phyloP scores from a whole-genome alignment of 177 flowering plant genomes.

The Vitis hybrid region DNA sequence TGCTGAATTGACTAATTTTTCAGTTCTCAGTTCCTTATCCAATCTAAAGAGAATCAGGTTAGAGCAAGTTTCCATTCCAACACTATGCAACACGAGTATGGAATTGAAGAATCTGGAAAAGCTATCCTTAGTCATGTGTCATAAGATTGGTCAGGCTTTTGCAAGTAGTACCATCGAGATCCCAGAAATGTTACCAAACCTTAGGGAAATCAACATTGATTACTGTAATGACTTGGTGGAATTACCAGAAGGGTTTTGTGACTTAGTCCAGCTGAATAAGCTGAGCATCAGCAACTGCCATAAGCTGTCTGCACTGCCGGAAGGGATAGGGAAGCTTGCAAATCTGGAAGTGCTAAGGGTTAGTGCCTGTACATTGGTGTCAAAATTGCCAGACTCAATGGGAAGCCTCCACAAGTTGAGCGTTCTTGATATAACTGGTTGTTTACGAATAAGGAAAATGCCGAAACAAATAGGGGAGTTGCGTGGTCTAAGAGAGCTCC shows the following conservation, averaged over 20 bases:
- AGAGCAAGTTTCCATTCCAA: constrained; percentile 34
- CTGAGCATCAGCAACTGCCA: constrained; percentile 43
- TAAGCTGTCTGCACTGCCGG: constrained; percentile 17
- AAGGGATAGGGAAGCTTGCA: constrained; percentile 20
- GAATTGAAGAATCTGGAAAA: constrained; percentile 33
- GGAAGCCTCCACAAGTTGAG: constrained; percentile 27
- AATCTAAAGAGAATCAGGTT: constrained; percentile 43
- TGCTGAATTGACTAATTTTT: constrained; percentile 25
- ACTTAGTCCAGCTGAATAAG: constrained; percentile 23
- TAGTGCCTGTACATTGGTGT: constrained; percentile 34
- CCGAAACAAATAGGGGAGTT: constrained; percentile 39
- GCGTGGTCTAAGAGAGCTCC: constrained; percentile 19
- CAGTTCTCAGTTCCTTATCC: constrained; percentile 12
- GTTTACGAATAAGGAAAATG: constrained; percentile 25
- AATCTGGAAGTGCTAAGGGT: constrained; percentile 42
- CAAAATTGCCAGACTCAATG: constrained; percentile 36
- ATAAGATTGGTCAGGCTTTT: constrained; percentile 30
- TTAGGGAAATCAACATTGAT: constrained; percentile 41
- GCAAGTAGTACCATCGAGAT: constrained; percentile 1
- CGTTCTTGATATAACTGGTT: constrained; percentile 43
- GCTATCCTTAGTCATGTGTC: constrained; percentile 40
- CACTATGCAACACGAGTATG: constrained; percentile 6
- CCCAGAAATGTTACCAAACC: constrained; percentile 26
- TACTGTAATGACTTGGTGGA: constrained; percentile 38
- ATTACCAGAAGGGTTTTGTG: constrained; percentile 38